These are phyloP conservation scores for Dentiscutata heterogama DNA, from an alignment of 371 early-diverging fungal species.

Conservation along the genomic window DNA sequence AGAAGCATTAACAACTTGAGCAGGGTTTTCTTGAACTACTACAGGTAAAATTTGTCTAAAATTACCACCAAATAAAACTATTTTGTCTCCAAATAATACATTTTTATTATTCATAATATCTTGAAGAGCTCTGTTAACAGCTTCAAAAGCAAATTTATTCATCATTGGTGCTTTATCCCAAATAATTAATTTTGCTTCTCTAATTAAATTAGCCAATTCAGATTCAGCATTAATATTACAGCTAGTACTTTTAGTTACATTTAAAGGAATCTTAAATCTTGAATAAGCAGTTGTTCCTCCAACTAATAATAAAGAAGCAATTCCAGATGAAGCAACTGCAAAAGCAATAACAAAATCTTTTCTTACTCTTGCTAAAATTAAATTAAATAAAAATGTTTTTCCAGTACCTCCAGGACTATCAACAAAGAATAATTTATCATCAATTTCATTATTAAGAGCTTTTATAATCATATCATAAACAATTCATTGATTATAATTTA, in stretches of 20 bases:
- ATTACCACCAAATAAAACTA: conserved; percentile 45
- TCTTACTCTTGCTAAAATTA: conserved; percentile 39
- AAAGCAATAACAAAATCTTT: conserved; percentile 24
- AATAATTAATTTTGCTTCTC: conserved; percentile 45
- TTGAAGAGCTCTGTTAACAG: conserved; percentile 47
- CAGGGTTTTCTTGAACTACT: neutral
- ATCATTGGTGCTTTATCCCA: conserved; percentile 57
- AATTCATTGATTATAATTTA: neutral
- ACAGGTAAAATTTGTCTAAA: conserved; percentile 44
- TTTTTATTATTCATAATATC: conserved; percentile 43
- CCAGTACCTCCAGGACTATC: conserved; percentile 47
- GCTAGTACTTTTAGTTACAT: conserved; percentile 3
- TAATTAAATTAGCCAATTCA: conserved; percentile 35
- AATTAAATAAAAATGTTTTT: conserved; percentile 48
- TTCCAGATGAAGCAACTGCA: conserved; percentile 46
- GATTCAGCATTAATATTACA: conserved; percentile 38
- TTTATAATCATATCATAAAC: neutral
- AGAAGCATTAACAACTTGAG: neutral
- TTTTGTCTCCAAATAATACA: conserved; percentile 43
- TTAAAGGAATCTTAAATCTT: conserved; percentile 49
- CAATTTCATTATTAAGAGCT: neutral
- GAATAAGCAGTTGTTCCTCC: too few species aligned
- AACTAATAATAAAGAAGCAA: too few species aligned
- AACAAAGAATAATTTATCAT: conserved; percentile 42
- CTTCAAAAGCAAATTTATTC: conserved; percentile 45